A percentile compares a stretch with the other conserved stretches of the same genome.
phyloP scores from a whole-genome alignment of 2,329 filamentous ascomycete species.

The Nigrograna mackinnonii region DNA sequence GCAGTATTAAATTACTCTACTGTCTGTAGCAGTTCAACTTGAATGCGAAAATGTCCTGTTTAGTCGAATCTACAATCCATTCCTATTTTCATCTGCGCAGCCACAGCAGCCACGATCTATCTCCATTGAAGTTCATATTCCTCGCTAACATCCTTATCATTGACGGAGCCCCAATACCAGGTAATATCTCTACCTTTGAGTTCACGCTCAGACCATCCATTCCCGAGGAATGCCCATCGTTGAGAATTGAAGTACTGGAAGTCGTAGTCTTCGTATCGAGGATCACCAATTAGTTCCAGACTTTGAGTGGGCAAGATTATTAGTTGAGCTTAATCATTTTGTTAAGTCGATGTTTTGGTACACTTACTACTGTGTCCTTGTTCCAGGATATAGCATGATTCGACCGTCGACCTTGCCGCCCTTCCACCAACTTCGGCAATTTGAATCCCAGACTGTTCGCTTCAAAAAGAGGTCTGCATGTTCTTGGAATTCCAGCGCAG shows the following conservation, averaged over 20 bases:
- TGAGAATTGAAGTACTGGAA: not conserved
- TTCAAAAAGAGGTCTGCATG: not conserved
- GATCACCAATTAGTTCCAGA: not conserved
- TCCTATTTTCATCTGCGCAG: no score
- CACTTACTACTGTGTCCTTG: not conserved
- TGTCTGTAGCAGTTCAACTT: no score
- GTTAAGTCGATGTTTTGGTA: no score
- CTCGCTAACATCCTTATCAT: not conserved
- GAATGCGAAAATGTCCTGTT: no score
- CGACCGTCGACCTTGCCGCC: not conserved
- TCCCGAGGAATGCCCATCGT: not conserved
- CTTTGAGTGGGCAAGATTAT: not conserved
- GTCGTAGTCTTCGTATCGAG: not conserved
- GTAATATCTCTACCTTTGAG: not conserved
- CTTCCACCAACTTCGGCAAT: constrained; percentile 5
- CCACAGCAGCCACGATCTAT: no score
- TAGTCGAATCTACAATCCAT: no score
- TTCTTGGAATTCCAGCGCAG: not conserved
- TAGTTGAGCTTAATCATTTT: no score
- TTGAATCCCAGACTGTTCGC: constrained; percentile 1
- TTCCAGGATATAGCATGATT: not conserved
- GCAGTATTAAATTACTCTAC: no score
- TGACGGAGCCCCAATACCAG: not conserved
- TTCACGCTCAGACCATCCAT: not conserved
- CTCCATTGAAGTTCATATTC: no score